Evolutionary conservation across 345 rosid genomes (phyloP), one percentile per base, ranked within the genome.

Genomic region (Ceriops decandra): DNA sequence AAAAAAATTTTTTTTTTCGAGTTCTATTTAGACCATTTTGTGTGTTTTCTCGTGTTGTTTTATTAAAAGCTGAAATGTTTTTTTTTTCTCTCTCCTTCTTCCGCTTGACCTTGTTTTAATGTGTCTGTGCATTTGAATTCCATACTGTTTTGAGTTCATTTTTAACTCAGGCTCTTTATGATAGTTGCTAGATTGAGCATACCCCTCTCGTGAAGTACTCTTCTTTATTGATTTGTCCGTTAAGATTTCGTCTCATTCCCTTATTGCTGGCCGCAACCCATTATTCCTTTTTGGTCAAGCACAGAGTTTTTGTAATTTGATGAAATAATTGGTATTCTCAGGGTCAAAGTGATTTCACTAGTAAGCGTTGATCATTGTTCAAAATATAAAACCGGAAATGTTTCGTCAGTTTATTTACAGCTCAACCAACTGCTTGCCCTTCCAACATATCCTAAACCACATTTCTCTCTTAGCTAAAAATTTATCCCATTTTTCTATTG

Each of bases 151-250:
- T 36, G 46, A 36, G 46, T 36, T 36, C 46, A 36, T 36, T 36
- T 36, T 36, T 9, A 36, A 36, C 10, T 8, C 10, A 10, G 46
- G 13, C 13, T 36, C 2, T 36, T 36, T 61, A 68, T 79, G 66
- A 77, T 74, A 68, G 66, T 69, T 70, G 52, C 60, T 33, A 60
- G 19, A 17, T 72, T 79, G 66, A 57, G 72, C 78, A 67, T 66
- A 21, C 57, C 67, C 68, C 42, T 53, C 59, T 63, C 59, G 27
- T 77, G 54, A 54, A 61, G 36, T 33, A 15, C 35, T 64, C 33
- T 4, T 51, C 22, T 31, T 26, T 28, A 28, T 15, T n/a, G 8
- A 13, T 38, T 24, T 63, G 17, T 47, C 20, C 30, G 3, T 28
- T 28, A 28, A 28, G 30, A 28, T 28, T 28, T 28, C 30, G 30